Evolutionary conservation across 345 rosid species (phyloP).

Genomic region (Abelmoschus esculentus): DNA sequence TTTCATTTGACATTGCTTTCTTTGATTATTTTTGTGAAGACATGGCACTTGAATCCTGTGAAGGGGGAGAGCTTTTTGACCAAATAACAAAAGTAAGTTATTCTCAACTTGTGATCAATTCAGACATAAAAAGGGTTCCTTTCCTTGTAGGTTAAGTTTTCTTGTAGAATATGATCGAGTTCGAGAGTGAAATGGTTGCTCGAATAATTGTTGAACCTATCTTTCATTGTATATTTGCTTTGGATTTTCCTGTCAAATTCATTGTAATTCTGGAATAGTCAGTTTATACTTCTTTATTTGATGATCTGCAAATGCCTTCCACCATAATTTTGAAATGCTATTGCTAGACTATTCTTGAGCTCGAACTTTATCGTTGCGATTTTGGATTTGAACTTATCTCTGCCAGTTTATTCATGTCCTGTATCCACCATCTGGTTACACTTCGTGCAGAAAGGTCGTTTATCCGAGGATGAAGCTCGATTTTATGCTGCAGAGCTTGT

Average conservation of each 20-base stretch:
- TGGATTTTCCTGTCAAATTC: background rate
- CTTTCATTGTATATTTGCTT: background rate
- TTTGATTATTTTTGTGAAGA: conserved; percentile 42
- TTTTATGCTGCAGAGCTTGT: conserved; percentile 88
- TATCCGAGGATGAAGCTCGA: conserved; percentile 79
- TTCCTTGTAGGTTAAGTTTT: background rate
- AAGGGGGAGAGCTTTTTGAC: conserved; percentile 93
- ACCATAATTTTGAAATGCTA: background rate
- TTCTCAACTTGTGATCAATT: background rate
- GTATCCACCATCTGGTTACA: conserved; percentile 5
- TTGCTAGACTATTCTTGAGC: no score
- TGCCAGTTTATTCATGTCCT: no score
- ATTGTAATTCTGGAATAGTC: background rate
- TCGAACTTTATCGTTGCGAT: no score
- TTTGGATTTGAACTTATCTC: no score
- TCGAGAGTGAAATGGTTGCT: background rate
- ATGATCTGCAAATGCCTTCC: background rate
- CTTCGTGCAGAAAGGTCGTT: conserved; percentile 59
- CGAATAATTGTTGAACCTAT: background rate
- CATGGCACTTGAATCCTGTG: conserved; percentile 98
- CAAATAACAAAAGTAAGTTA: conserved; percentile 89
- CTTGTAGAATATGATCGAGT: background rate
- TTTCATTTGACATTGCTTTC: conserved; percentile 21
- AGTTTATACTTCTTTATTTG: background rate
- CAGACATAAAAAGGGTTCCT: background rate